Evolutionary conservation across 805 yeast species (phyloP), one percentile per base, ranked within the genome.

Genomic region (Wickerhamomyces chaumierensis): DNA sequence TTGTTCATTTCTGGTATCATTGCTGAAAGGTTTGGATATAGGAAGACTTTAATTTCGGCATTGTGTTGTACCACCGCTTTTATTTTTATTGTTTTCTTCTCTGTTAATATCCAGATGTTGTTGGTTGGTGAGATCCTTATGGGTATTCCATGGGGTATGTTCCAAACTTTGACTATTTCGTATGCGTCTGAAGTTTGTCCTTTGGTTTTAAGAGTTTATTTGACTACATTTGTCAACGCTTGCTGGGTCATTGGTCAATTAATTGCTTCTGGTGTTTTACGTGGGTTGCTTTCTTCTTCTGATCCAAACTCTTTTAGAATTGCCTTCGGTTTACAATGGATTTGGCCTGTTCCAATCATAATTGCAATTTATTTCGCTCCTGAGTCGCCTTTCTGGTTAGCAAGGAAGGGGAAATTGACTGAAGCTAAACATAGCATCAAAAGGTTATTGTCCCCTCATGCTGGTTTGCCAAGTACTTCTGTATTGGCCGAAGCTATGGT

Each of bases 351-450:
- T 34, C 53, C 53, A 14, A 40, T 47, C 44, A 53, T 60, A 33
- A 42, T 64, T 19, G 60, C 58, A 35, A 57, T 63, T 19, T 61
- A 40, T 39, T 47, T 64, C 12, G 65, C 69, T 18, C 71, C 73
- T 1, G 71, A 68, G 36, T 64, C 70, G 11, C 73, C 73, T 11
- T 67, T 68, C 68, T 66, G 63, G 65, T 52, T 66, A 38, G 60
- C 60, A 20, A 63, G 57, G 41, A 55, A 56, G 23, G 65, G 64
- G 11, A 48, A 48, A 37, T 33, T 43, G 18, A 55, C 43, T 3
- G 63, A 64, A 16, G 69, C 70, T 20, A 56, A 50, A 37, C 38
- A 41, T 12, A 48, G 61, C 11, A 39, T 63, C 35, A 51, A 51
- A 44, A 51, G 52, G 39, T 19, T 51, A 6, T 32, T 48, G 1